Evolutionary conservation across 176 grass and related monocot genomes (phyloP).

Genomic region (Ananas comosus): DNA sequence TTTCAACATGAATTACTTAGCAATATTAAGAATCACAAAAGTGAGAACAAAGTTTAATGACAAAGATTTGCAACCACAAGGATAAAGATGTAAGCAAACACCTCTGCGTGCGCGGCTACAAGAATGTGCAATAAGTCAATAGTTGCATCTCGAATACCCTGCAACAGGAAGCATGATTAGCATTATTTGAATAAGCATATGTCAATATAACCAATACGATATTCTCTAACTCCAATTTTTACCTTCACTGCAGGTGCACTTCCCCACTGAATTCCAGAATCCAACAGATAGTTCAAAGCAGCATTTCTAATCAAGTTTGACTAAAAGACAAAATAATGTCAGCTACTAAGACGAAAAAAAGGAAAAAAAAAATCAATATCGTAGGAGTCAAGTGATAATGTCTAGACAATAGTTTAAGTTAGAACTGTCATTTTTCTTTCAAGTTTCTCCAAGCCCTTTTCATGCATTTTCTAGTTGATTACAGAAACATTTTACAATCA

Average conservation of each 20-base stretch:
- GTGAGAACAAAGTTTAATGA: no score
- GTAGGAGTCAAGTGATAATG: not conserved
- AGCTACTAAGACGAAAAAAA: not conserved
- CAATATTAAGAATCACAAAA: no score
- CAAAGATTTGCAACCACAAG: slow-evolving; percentile 4
- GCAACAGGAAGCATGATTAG: slow-evolving; percentile 28
- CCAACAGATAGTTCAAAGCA: slow-evolving; percentile 73
- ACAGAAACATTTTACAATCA: no score
- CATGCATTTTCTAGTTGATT: no score
- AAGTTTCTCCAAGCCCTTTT: no score
- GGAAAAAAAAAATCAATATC: not conserved
- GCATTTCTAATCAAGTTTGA: slow-evolving; percentile 87
- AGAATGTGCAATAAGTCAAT: slow-evolving; percentile 94
- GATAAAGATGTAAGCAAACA: slow-evolving; percentile 26
- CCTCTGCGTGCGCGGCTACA: slow-evolving; percentile 92
- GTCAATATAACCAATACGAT: not conserved
- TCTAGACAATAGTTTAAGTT: no score
- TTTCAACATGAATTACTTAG: no score
- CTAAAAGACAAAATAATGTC: slow-evolving; percentile 36
- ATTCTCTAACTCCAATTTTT: slow-evolving; percentile 2
- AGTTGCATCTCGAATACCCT: slow-evolving; percentile 97
- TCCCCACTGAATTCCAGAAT: slow-evolving; percentile 83
- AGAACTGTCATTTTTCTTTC: no score
- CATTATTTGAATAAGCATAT: slow-evolving; percentile 10
- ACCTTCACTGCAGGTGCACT: slow-evolving; percentile 84